These are phyloP conservation scores for Lathyrus aphaca DNA, from an alignment of 306 rosid genomes.

Conservation along the genomic window DNA sequence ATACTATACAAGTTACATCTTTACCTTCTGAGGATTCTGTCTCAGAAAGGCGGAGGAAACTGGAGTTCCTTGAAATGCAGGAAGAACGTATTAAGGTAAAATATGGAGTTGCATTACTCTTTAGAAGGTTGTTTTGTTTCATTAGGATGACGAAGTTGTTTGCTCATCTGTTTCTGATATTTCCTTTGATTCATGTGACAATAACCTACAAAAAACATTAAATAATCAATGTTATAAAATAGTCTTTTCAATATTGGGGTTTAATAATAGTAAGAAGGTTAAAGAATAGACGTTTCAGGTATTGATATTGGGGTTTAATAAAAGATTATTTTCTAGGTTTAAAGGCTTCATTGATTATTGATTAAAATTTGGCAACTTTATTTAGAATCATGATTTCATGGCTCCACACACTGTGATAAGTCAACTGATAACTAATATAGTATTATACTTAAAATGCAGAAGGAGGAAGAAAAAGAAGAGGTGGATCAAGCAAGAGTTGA, in stretches of 20 bases:
- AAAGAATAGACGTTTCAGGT: slow-evolving; percentile 27
- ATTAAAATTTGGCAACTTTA: slow-evolving; percentile 28
- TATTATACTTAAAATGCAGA: slow-evolving; percentile 50
- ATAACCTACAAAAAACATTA: slow-evolving; percentile 6
- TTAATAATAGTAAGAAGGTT: slow-evolving; percentile 13
- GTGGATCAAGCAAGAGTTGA: slow-evolving; percentile 73
- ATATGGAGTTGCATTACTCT: slow-evolving; percentile 22
- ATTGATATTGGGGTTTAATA: slow-evolving; percentile 27
- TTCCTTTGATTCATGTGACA: slow-evolving; percentile 27
- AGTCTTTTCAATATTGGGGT: slow-evolving; percentile 17
- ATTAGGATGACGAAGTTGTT: slow-evolving; percentile 37
- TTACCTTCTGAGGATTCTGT: slow-evolving; percentile 91
- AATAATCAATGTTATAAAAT: neutral
- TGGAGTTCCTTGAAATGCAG: slow-evolving; percentile 93
- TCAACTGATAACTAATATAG: neutral
- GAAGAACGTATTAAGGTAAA: slow-evolving; percentile 91
- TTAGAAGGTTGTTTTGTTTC: slow-evolving; percentile 14
- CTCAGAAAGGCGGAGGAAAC: slow-evolving; percentile 88
- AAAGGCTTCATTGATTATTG: slow-evolving; percentile 1
- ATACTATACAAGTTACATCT: slow-evolving; percentile 82
- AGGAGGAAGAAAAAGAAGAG: slow-evolving; percentile 80
- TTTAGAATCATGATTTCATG: slow-evolving; percentile 31
- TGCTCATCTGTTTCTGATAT: slow-evolving; percentile 36
- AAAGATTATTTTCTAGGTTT: slow-evolving; percentile 25
- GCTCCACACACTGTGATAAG: neutral